Conservation (phyloP, 306 rosid species). For the Corylus avellana region DNA sequence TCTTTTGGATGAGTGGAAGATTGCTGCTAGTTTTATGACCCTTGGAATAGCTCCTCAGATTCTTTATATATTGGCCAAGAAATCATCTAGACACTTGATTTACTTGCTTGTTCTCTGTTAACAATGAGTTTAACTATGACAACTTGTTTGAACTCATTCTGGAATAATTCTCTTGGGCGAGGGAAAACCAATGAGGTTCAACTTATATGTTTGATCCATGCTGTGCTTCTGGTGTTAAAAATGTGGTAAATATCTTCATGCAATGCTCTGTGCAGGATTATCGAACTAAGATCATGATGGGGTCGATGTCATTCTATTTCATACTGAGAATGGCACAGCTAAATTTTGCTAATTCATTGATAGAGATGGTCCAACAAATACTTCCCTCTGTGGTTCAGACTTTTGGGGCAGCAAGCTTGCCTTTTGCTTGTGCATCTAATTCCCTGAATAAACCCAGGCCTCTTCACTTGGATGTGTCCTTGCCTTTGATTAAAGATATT, state of each 20-base stretch:
- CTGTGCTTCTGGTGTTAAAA: constrained; percentile 9
- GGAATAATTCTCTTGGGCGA: not conserved
- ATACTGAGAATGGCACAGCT: constrained; percentile 44
- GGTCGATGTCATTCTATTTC: constrained; percentile 48
- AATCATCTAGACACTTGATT: not conserved
- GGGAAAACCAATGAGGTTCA: too few relatives aligned
- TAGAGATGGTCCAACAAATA: constrained; percentile 38
- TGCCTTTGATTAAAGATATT: constrained; percentile 72
- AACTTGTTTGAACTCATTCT: not conserved
- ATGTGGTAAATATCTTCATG: constrained; percentile 6
- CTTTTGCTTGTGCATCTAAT: constrained; percentile 82
- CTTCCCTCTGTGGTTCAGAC: constrained; percentile 49
- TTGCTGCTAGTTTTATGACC: not conserved
- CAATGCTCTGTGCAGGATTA: constrained; percentile 53
- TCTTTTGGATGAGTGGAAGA: not conserved
- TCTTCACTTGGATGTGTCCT: constrained; percentile 71
- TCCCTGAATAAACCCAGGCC: constrained; percentile 77
- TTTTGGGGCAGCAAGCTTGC: constrained; percentile 50
- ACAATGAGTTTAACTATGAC: not conserved
- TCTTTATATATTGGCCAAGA: not conserved
- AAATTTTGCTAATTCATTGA: constrained; percentile 36
- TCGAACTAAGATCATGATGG: constrained; percentile 40
- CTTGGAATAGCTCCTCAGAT: not conserved
- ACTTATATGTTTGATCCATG: constrained; percentile 5
- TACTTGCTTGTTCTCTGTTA: not conserved